Percentiles rank a stretch among this genome's conserved stretches.
These are phyloP conservation scores for Pseudoturritis turrita DNA, from an alignment of 345 rosid genomes.

Conservation along the genomic window DNA sequence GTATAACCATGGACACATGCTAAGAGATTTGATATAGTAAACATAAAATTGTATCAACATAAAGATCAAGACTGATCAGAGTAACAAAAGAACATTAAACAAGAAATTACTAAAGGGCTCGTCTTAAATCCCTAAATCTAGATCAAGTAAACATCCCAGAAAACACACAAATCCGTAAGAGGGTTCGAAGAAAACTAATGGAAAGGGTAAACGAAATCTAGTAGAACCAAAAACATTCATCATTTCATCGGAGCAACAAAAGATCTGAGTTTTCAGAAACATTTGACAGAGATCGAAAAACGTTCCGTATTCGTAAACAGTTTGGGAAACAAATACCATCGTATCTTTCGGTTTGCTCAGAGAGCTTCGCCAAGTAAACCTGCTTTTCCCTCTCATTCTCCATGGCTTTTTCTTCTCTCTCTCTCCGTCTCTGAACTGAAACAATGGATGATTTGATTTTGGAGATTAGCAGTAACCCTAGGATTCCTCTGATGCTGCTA, in stretches of 20 bases:
- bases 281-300: not conserved
- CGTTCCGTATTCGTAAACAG: not conserved
- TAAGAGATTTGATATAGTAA: not conserved
- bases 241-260: not conserved
- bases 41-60: not conserved
- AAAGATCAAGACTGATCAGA: slow-evolving; percentile 5
- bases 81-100: not conserved
- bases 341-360: slow-evolving; percentile 92
- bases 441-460: slow-evolving; percentile 18
- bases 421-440: not conserved
- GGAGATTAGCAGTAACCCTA: slow-evolving; percentile 33
- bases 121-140: slow-evolving; percentile 10
- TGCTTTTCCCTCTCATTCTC: slow-evolving; percentile 83
- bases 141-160: slow-evolving; percentile 1
- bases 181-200: not conserved
- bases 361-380: slow-evolving; percentile 82
- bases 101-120: not conserved
- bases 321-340: slow-evolving; percentile 48
- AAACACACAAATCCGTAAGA: not conserved
- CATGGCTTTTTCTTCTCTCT: slow-evolving; percentile 33
- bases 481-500: not conserved
- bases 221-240: not conserved
- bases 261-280: slow-evolving; percentile 10
- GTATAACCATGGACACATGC: not conserved
- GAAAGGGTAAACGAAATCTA: not conserved